Base-by-base conservation (phyloP, 2,329 filamentous ascomycete species). In the Ophiostoma pallidulum region DNA sequence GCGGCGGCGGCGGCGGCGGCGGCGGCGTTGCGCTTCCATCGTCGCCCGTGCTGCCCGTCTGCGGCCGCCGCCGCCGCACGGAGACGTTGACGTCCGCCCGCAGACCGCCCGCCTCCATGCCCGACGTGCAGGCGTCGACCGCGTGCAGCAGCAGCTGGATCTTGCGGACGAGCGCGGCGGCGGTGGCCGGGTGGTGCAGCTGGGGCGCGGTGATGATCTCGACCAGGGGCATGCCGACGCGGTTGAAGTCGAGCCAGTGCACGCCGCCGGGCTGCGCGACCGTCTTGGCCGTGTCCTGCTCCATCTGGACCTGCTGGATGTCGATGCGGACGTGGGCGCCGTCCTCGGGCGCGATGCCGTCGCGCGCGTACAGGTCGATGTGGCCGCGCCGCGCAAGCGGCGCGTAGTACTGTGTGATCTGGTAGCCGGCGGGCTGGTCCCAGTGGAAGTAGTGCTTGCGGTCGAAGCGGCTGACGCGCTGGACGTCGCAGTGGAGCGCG, bases 381-480 rank as follows among this genome's bases (percentile, higher is more conserved):
- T 70, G 66, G 2, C 92, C 92, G 57, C 88, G 73, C 51, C 73
- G 78, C 1, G 80, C 80, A 55, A 84, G 79, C 0, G 80, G 80
- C 49, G 80, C 70, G 63, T 97, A 96, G 68, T 91, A 97, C 62
- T 98, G 92, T 2, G 92, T 98, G 53, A 98, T 94, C 64, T 98
- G 92, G 64, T 98, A 98, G 0, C 92, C 92, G 0, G 87, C 78
- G 1, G 92, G 92, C 65, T 98, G 92, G 64, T 98, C 92, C 78
- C 92, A 94, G 71, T 96, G 95, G 66, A 98, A 97, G 66, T 98
- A 98, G 65, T 98, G 92, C 64, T 98, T 98, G 54, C 92, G 77
- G 65, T 98, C 92, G 67, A 96, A 98, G 46, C 78, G 79, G 64
- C 89, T 95, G 56, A 78, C 74, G 1, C 67, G 71, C 60, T 94